Conservation (phyloP, 352 stramenopile species). For the Globisporangium iwayamae region DNA sequence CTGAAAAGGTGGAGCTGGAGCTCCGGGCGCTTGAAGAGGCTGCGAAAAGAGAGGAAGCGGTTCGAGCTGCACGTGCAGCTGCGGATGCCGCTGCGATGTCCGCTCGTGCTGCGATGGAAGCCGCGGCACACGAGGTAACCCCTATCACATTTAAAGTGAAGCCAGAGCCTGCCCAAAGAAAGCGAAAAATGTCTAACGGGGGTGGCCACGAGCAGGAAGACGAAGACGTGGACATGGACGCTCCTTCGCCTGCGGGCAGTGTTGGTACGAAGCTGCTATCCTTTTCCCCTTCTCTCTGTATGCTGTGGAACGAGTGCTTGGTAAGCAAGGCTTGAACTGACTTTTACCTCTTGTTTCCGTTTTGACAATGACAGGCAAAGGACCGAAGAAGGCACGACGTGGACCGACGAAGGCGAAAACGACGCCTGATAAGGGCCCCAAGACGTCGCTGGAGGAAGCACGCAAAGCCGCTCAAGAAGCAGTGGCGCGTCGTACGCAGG, state of each 20-base stretch:
- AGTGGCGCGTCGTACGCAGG: constrained; percentile 64
- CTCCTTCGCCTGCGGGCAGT: constrained; percentile 27
- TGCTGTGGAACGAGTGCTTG: neutral
- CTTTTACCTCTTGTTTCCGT: constrained; percentile 19
- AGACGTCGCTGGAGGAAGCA: constrained; percentile 57
- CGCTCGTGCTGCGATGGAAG: constrained; percentile 66
- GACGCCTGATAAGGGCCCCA: constrained; percentile 23
- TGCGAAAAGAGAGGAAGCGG: constrained; percentile 54
- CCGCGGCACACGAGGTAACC: constrained; percentile 41
- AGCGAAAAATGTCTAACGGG: constrained; percentile 25
- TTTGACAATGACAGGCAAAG: constrained; percentile 24
- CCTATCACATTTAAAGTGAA: constrained; percentile 13
- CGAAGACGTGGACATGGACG: constrained; percentile 61
- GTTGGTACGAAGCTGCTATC: constrained; percentile 24
- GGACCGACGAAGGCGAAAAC: constrained; percentile 39
- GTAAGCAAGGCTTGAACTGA: constrained; percentile 14
- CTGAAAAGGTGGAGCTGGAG: constrained; percentile 49
- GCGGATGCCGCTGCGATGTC: constrained; percentile 62
- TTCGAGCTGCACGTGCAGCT: constrained; percentile 55
- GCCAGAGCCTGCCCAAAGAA: constrained; percentile 37
- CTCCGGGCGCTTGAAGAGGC: constrained; percentile 34
- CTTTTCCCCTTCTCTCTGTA: neutral
- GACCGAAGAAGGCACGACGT: constrained; percentile 50
- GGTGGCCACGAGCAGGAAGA: constrained; percentile 35
- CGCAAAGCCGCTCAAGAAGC: constrained; percentile 68